Conservation (phyloP, 2,329 filamentous ascomycete species). For the Kalmusia sp. region DNA sequence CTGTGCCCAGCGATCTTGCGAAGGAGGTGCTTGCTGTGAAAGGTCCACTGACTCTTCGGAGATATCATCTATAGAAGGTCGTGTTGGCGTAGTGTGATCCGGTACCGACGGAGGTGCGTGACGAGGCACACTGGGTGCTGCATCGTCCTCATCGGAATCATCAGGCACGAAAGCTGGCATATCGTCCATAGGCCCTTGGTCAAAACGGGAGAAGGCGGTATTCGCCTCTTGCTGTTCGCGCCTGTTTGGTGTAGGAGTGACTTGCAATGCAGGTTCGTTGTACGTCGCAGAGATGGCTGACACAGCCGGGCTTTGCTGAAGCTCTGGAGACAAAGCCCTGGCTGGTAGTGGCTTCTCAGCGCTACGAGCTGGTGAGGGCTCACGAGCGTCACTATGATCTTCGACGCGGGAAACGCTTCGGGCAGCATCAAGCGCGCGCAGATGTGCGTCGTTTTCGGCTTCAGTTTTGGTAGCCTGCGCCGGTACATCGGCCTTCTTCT, state of each 20-base stretch:
- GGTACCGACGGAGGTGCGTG: constrained; percentile 18
- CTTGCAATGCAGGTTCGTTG: constrained; percentile 55
- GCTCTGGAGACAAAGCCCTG: constrained; percentile 26
- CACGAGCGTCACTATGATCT: constrained; percentile 28
- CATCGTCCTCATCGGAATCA: constrained; percentile 44
- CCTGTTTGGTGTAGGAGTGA: constrained; percentile 67
- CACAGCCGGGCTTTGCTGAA: constrained; percentile 34
- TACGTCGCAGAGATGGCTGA: constrained; percentile 29
- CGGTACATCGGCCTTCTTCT: constrained; percentile 43
- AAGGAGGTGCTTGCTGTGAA: constrained; percentile 43
- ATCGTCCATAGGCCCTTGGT: constrained; percentile 86
- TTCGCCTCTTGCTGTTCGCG: constrained; percentile 66
- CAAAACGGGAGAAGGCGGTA: constrained; percentile 73
- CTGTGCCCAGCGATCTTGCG: constrained; percentile 88
- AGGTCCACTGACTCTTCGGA: constrained; percentile 54
- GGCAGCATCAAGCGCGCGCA: constrained; percentile 25
- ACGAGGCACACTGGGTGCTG: constrained; percentile 32
- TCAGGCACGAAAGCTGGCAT: constrained; percentile 81
- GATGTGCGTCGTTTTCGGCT: constrained; percentile 25
- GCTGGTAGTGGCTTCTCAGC: constrained; percentile 29
- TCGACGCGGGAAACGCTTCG: constrained; percentile 36
- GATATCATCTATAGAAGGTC: constrained; percentile 38
- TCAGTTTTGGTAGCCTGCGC: constrained; percentile 15
- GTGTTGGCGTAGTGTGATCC: constrained; percentile 29
- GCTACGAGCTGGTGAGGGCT: constrained; percentile 32